Evolutionary conservation across 768 basidiomycete species (phyloP).

Genomic region (Exsudoporus frostii): DNA sequence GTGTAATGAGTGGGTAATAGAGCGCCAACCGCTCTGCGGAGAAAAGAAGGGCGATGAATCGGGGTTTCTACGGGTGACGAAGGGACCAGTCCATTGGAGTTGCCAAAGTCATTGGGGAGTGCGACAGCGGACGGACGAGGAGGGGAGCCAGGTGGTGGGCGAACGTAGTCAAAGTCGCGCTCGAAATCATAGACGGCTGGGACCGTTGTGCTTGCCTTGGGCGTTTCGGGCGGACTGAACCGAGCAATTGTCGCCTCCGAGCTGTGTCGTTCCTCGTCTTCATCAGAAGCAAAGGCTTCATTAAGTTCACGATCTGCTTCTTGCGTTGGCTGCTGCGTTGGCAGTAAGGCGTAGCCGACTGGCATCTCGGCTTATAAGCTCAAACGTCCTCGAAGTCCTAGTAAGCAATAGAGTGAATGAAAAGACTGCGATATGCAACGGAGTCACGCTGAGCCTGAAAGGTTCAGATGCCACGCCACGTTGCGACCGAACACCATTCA

Average conservation of each 20-base stretch:
- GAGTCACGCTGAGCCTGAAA: no score
- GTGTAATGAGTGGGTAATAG: constrained; percentile 67
- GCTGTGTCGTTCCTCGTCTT: constrained; percentile 35
- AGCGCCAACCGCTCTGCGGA: constrained; percentile 54
- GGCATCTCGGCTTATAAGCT: constrained; percentile 36
- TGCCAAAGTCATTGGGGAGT: constrained; percentile 66
- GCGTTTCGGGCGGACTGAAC: constrained; percentile 16
- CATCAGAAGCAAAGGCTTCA: constrained; percentile 69
- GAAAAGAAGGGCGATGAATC: constrained; percentile 45
- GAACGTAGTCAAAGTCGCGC: constrained; percentile 63
- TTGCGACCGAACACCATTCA: no score
- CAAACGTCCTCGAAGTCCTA: not conserved
- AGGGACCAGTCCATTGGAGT: constrained; percentile 67
- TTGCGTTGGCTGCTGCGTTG: constrained; percentile 44
- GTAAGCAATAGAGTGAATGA: not conserved
- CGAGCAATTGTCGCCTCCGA: constrained; percentile 28
- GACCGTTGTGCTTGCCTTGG: constrained; percentile 5
- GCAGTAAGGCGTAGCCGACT: constrained; percentile 51
- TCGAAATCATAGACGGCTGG: constrained; percentile 63
- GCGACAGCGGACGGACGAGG: constrained; percentile 56
- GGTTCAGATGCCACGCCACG: no score
- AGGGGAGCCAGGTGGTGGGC: constrained; percentile 78
- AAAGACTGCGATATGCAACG: no score
- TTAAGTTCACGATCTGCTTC: constrained; percentile 62
- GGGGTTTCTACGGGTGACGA: constrained; percentile 38